A percentile compares a stretch with the other conserved stretches of the same genome.
These are phyloP conservation scores for Fusarium solani-melongenae DNA, from an alignment of 2,329 filamentous ascomycete genomes.

Conservation along the genomic window DNA sequence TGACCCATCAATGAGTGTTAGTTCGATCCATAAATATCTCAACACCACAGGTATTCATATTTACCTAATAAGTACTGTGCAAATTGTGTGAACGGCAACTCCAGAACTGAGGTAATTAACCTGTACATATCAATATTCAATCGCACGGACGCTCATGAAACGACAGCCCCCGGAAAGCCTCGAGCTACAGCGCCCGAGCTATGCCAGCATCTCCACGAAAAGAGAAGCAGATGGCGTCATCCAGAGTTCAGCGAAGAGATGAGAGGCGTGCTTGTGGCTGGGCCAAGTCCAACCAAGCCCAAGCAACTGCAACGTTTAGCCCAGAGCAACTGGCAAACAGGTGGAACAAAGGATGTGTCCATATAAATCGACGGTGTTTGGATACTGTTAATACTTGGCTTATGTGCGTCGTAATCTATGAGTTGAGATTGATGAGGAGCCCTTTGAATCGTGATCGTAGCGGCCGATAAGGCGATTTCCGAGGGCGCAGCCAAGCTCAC, in stretches of 20 bases:
- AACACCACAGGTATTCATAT: not conserved
- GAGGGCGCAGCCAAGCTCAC: not conserved
- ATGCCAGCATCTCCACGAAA: not conserved
- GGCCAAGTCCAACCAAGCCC: conserved; percentile 7
- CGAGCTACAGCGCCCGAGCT: conserved; percentile 15
- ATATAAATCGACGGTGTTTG: not conserved
- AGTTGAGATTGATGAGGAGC: not conserved
- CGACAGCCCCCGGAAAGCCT: conserved; percentile 31
- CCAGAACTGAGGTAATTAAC: not conserved
- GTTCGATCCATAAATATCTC: conserved; percentile 8
- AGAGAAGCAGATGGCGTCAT: conserved; percentile 16
- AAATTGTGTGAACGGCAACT: not conserved
- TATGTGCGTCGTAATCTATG: not conserved
- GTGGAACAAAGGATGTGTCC: not conserved
- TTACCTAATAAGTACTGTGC: not conserved
- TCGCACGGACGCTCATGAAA: conserved; percentile 6
- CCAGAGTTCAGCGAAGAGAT: conserved; percentile 17
- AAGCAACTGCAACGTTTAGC: conserved; percentile 2
- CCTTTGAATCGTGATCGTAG: conserved; percentile 1
- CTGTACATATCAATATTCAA: not conserved
- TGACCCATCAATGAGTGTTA: not conserved
- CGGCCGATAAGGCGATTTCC: conserved; percentile 7
- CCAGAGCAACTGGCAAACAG: not conserved
- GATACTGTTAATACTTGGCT: not conserved
- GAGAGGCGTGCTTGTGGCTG: conserved; percentile 16